Conservation (phyloP, 2,329 filamentous ascomycete genomes). For the Trichoderma koningii region DNA sequence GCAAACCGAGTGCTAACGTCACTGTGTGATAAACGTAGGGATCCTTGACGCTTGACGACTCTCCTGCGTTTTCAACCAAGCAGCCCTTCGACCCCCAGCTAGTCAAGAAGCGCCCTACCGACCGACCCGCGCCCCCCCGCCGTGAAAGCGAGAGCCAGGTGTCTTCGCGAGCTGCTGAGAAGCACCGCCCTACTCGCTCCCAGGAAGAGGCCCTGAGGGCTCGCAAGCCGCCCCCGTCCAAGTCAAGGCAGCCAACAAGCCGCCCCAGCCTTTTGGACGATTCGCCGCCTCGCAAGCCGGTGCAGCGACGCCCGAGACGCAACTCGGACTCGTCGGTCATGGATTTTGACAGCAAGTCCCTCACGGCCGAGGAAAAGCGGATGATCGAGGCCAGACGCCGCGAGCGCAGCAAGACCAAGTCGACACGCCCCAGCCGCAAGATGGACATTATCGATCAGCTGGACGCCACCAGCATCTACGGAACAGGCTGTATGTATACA, state of each 20-base stretch:
- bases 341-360: slow-evolving; percentile 57
- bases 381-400: slow-evolving; percentile 43
- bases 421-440: slow-evolving; percentile 51
- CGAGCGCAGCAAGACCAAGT: slow-evolving; percentile 50
- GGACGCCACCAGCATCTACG: slow-evolving; percentile 94
- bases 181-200: slow-evolving; percentile 65
- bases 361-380: slow-evolving; percentile 56
- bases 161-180: slow-evolving; percentile 43
- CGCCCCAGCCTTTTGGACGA: slow-evolving; percentile 38
- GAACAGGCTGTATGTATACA: slow-evolving; percentile 73
- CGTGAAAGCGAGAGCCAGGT: slow-evolving; percentile 49
- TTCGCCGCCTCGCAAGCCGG: slow-evolving; percentile 45
- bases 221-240: slow-evolving; percentile 41
- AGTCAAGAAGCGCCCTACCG: slow-evolving; percentile 43
- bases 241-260: slow-evolving; percentile 35
- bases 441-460: slow-evolving; percentile 95
- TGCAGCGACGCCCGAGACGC: slow-evolving; percentile 60
- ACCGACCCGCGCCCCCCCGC: slow-evolving; percentile 32
- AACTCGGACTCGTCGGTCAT: slow-evolving; percentile 79
- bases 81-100: slow-evolving; percentile 41
- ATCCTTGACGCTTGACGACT: slow-evolving; percentile 67
- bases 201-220: slow-evolving; percentile 64
- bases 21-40: slow-evolving; percentile 52
- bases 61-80: slow-evolving; percentile 40
- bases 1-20: slow-evolving; percentile 15